Evolutionary conservation across 2,329 filamentous ascomycete species (phyloP).

Genomic region (Sordariomycetes sp.): DNA sequence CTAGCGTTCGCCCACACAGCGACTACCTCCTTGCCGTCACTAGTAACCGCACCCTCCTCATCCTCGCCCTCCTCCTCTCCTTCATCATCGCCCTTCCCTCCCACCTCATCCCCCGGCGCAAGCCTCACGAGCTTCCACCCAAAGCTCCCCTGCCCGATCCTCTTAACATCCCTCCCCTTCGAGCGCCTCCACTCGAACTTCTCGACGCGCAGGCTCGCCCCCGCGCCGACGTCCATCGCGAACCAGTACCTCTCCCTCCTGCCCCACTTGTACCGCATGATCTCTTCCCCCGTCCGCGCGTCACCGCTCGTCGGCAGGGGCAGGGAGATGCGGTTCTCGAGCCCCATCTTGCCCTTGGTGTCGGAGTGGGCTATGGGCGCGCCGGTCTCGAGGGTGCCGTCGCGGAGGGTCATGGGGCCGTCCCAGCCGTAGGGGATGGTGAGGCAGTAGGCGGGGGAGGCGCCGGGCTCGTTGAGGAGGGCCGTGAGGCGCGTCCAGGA

Average conservation of each 20-base stretch:
- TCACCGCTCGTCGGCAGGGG: neutral
- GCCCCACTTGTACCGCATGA: neutral
- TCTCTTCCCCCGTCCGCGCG: neutral
- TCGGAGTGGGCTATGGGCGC: neutral
- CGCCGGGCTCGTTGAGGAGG: neutral
- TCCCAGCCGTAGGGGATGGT: neutral
- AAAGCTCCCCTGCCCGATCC: neutral
- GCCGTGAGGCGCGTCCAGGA: neutral
- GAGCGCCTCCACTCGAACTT: neutral
- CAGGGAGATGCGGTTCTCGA: neutral
- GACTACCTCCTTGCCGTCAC: constrained; percentile 3
- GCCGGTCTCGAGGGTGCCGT: neutral
- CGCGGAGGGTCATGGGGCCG: neutral
- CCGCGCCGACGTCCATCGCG: constrained; percentile 1
- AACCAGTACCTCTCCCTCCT: constrained; percentile 2
- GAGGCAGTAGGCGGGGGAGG: neutral
- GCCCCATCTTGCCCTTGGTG: neutral
- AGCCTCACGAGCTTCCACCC: constrained; percentile 3
- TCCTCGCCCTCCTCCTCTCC: too few relatives aligned
- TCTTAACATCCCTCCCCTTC: constrained; percentile 1
- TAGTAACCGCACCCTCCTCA: neutral
- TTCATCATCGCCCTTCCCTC: too few relatives aligned
- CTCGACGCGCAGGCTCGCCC: neutral
- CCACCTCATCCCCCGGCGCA: neutral
- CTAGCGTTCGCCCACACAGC: neutral